Percentiles rank a stretch among this genome's conserved stretches.
Conservation (phyloP, 306 rosid genomes). For the Erythrophleum fordii region DNA sequence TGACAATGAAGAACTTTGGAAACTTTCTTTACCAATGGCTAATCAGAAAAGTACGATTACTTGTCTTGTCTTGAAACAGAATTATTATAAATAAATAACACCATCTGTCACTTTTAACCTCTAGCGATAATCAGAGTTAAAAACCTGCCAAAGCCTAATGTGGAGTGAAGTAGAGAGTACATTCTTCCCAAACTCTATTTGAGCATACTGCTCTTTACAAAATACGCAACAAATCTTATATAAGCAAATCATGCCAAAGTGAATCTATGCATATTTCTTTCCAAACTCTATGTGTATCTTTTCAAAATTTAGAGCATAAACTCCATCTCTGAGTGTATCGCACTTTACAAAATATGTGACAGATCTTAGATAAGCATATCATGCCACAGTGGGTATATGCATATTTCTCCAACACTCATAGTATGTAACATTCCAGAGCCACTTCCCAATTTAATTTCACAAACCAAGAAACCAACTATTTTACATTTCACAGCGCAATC, state of each 20-base stretch:
- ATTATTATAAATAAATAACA: slow-evolving; percentile 11
- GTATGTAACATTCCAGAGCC: slow-evolving; percentile 17
- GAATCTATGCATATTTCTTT: background rate
- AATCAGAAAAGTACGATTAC: background rate
- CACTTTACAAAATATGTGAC: background rate
- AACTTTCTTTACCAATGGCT: slow-evolving; percentile 24
- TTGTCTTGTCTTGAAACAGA: background rate
- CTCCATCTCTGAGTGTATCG: background rate
- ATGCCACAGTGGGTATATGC: background rate
- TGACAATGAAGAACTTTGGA: background rate
- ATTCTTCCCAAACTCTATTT: background rate
- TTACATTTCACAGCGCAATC: background rate
- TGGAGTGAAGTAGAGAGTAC: background rate
- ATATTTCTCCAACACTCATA: slow-evolving; percentile 2
- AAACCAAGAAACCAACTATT: background rate
- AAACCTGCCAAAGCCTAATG: background rate
- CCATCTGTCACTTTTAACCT: background rate
- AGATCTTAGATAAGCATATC: background rate
- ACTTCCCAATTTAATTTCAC: slow-evolving; percentile 9
- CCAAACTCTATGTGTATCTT: too few relatives aligned
- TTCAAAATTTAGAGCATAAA: background rate
- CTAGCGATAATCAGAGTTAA: slow-evolving; percentile 31
- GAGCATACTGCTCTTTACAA: background rate
- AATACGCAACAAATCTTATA: background rate
- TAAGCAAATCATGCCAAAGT: background rate